These are phyloP conservation scores for Leccinum angustisporum DNA, from an alignment of 1,284 basidiomycete genomes.

Conservation along the genomic window DNA sequence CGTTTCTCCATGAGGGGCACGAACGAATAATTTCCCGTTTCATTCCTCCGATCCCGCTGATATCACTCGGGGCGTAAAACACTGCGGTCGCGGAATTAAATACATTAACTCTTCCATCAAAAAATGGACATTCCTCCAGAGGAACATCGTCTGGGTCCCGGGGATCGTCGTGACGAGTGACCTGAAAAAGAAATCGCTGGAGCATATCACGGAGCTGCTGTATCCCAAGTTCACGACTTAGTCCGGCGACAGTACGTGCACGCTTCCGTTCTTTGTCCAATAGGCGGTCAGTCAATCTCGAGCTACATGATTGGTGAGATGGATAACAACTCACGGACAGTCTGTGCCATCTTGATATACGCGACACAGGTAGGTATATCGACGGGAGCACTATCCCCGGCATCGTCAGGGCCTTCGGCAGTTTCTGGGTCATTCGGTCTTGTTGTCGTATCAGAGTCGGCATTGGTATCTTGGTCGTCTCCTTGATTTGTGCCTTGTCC, in stretches of 20 bases:
- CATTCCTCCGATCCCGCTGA: constrained; percentile 8
- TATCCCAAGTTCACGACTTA: constrained; percentile 2
- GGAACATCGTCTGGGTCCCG: neutral
- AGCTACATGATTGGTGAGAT: neutral
- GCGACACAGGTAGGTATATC: neutral
- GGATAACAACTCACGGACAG: neutral
- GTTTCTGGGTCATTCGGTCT: neutral
- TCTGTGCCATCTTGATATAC: neutral
- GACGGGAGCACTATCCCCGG: neutral
- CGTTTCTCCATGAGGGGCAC: neutral
- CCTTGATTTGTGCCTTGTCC: neutral
- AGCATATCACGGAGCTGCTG: neutral
- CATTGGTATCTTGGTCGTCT: neutral
- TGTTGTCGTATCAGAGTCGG: neutral
- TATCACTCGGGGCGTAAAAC: constrained; percentile 10
- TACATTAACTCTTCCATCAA: neutral
- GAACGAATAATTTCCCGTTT: neutral
- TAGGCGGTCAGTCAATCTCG: neutral
- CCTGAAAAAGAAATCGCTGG: constrained; percentile 6
- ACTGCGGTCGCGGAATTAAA: constrained; percentile 5
- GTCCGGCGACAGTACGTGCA: neutral
- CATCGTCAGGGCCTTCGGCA: neutral
- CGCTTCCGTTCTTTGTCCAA: neutral
- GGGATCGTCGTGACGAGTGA: constrained; percentile 1
- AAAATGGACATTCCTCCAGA: constrained; percentile 2